Conservation (phyloP, 805 yeast species). For the Spathaspora boniae region DNA sequence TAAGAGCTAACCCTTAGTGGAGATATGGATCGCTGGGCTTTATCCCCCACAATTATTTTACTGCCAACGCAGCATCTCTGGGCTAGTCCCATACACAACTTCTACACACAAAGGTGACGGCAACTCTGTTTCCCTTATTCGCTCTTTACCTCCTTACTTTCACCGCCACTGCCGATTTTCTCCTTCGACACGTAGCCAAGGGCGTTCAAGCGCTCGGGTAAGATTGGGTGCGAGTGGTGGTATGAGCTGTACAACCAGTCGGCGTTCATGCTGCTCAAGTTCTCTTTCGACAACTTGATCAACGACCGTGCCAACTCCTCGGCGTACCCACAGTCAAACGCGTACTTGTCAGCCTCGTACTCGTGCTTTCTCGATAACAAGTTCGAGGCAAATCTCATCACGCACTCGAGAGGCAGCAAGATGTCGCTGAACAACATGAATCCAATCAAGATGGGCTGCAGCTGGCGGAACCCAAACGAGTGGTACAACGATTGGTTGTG, state of each 20-base stretch:
- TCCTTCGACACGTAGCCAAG: slow-evolving; percentile 49
- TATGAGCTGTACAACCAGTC: slow-evolving; percentile 88
- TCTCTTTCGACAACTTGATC: slow-evolving; percentile 72
- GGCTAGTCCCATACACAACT: too few species aligned
- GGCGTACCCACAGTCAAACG: slow-evolving; percentile 70
- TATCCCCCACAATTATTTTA: too few species aligned
- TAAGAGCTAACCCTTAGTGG: too few species aligned
- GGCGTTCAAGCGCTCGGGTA: slow-evolving; percentile 84
- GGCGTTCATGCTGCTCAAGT: slow-evolving; percentile 81
- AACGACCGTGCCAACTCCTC: slow-evolving; percentile 67
- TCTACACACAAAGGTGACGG: too few species aligned
- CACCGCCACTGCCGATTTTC: too few species aligned
- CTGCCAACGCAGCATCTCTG: too few species aligned
- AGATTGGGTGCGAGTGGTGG: slow-evolving; percentile 87
- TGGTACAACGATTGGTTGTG: slow-evolving; percentile 73
- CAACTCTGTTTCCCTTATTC: too few species aligned
- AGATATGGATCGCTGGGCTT: too few species aligned
- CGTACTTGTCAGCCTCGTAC: slow-evolving; percentile 89
- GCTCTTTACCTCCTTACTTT: too few species aligned
- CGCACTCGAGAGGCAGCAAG: slow-evolving; percentile 71
- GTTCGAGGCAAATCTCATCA: slow-evolving; percentile 64
- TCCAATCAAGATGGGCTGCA: slow-evolving; percentile 76
- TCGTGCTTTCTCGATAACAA: slow-evolving; percentile 80
- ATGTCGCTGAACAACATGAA: slow-evolving; percentile 76
- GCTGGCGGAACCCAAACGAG: slow-evolving; percentile 68